Evolutionary conservation across 371 early-diverging fungal genomes (phyloP).

Genomic region (Rhizomucor miehei): DNA sequence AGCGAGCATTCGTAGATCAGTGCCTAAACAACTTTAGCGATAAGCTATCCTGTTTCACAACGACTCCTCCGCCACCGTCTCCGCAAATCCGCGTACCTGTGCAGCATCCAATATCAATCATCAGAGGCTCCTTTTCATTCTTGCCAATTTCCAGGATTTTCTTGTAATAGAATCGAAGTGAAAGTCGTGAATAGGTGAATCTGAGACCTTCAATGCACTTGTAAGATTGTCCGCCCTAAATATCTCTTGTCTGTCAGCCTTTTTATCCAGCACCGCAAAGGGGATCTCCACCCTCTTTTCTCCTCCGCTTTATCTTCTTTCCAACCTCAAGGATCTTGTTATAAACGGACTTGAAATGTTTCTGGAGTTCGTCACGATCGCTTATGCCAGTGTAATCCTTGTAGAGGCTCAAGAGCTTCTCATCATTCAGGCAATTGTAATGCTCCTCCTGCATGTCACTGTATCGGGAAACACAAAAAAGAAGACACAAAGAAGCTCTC

Average conservation of each 20-base stretch:
- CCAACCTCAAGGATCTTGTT: constrained; percentile 17
- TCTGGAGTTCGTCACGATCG: constrained; percentile 9
- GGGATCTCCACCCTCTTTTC: not conserved
- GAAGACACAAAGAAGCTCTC: not conserved
- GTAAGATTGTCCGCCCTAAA: constrained; percentile 24
- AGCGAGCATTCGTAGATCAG: constrained; percentile 36
- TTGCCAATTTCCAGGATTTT: constrained; percentile 22
- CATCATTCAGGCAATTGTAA: constrained; percentile 1
- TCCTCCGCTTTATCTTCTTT: not conserved
- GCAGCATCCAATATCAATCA: constrained; percentile 48
- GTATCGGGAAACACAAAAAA: not conserved
- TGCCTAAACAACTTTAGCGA: constrained; percentile 18
- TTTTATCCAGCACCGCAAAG: not conserved
- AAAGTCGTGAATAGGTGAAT: constrained; percentile 33
- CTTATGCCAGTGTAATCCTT: constrained; percentile 24
- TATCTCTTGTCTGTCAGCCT: not conserved
- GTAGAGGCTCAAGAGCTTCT: not conserved
- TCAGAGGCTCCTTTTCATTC: constrained; percentile 15
- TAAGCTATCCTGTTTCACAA: constrained; percentile 2
- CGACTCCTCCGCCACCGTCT: not conserved
- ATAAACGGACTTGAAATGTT: constrained; percentile 19
- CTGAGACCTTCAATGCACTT: constrained; percentile 36
- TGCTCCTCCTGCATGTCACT: not conserved
- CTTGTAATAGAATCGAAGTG: constrained; percentile 35
- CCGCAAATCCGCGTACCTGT: constrained; percentile 25